phyloP scores from a whole-genome alignment of 2,329 filamentous ascomycete genomes.

The Aspergillus flavus region DNA sequence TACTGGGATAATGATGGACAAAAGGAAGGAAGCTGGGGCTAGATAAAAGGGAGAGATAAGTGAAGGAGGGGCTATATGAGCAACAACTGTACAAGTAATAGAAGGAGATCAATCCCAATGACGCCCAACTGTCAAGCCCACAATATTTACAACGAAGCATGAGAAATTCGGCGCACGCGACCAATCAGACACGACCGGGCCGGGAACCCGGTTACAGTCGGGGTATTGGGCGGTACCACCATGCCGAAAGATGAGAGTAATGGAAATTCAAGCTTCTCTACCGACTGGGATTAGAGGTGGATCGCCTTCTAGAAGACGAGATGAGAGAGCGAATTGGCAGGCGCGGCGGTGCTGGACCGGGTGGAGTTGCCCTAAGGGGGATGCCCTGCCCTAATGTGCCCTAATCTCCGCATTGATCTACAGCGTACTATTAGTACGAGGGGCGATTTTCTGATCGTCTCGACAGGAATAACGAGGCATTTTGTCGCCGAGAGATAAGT shows the following conservation, averaged over 20 bases:
- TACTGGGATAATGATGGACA: slow-evolving; percentile 2
- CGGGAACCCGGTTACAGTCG: slow-evolving; percentile 21
- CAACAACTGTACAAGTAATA: neutral
- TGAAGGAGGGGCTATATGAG: slow-evolving; percentile 12
- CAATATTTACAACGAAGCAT: slow-evolving; percentile 11
- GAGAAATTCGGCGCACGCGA: slow-evolving; percentile 15
- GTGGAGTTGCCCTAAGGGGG: slow-evolving; percentile 14
- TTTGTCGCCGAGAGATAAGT: neutral
- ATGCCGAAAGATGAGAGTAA: slow-evolving; percentile 17
- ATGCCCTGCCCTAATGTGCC: slow-evolving; percentile 13
- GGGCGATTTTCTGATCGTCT: neutral
- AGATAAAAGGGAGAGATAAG: neutral
- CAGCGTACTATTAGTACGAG: neutral
- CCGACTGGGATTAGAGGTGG: slow-evolving; percentile 9
- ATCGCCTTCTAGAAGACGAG: slow-evolving; percentile 17
- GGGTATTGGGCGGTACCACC: slow-evolving; percentile 12
- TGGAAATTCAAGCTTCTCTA: slow-evolving; percentile 16
- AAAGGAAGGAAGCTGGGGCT: slow-evolving; percentile 12
- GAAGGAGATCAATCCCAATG: slow-evolving; percentile 5
- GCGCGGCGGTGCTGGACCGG: neutral
- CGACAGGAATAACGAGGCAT: neutral
- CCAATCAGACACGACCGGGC: slow-evolving; percentile 21
- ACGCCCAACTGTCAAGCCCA: slow-evolving; percentile 8
- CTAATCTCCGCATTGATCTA: slow-evolving; percentile 13
- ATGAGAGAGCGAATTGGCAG: slow-evolving; percentile 2